Conservation (phyloP, 495 filamentous ascomycete genomes). For the Hypoxylon cercidicola region DNA sequence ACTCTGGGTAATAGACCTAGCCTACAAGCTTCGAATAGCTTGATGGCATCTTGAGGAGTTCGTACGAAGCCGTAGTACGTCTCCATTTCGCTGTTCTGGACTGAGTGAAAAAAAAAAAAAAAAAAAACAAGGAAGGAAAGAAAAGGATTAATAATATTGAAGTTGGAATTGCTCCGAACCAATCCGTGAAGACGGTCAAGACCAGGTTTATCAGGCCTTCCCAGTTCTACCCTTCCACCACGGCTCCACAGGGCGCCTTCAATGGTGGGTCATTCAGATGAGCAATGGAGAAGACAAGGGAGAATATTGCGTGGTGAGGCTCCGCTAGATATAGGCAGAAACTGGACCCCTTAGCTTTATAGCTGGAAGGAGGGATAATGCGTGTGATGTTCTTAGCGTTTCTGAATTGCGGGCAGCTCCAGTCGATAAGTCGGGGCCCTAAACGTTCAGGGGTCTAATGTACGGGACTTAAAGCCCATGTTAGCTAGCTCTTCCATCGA, state of each 20-base stretch:
- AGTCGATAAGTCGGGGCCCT: slow-evolving; percentile 42
- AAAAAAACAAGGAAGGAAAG: neutral
- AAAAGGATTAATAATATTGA: slow-evolving; percentile 13
- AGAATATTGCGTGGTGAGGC: slow-evolving; percentile 39
- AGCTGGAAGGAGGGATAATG: slow-evolving; percentile 14
- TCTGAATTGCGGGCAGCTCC: slow-evolving; percentile 43
- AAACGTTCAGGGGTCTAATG: slow-evolving; percentile 20
- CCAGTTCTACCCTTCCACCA: slow-evolving; percentile 40
- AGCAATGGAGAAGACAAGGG: no score
- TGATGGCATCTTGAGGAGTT: slow-evolving; percentile 93
- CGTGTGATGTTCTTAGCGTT: slow-evolving; percentile 43
- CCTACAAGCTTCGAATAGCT: slow-evolving; percentile 96
- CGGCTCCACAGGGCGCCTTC: slow-evolving; percentile 30
- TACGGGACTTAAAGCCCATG: slow-evolving; percentile 29
- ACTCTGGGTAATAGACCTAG: slow-evolving; percentile 90
- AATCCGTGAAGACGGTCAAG: neutral
- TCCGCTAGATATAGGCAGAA: slow-evolving; percentile 17
- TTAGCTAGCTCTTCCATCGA: slow-evolving; percentile 26
- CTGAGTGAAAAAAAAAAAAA: neutral
- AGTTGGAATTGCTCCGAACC: neutral
- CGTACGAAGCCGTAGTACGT: slow-evolving; percentile 94
- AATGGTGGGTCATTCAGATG: slow-evolving; percentile 43
- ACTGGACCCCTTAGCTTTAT: no score
- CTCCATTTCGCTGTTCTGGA: slow-evolving; percentile 71
- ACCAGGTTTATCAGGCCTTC: slow-evolving; percentile 32